These are phyloP conservation scores for Aspergillus diversus DNA, from an alignment of 495 filamentous ascomycete species.

Conservation along the genomic window DNA sequence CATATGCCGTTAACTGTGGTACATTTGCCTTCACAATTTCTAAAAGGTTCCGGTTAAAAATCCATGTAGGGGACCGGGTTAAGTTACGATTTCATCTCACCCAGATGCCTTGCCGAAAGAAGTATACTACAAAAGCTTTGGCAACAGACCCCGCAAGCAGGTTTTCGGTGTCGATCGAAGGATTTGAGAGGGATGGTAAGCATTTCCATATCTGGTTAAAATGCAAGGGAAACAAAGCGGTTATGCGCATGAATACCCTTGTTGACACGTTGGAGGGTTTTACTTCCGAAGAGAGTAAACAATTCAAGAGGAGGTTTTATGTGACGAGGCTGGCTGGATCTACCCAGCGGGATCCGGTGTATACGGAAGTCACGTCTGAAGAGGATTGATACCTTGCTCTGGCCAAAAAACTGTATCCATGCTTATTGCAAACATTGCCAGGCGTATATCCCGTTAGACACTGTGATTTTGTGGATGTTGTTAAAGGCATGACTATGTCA, in stretches of 20 bases:
- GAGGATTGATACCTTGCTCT: not conserved
- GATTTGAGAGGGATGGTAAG: conserved; percentile 10
- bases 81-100: not conserved
- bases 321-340: not conserved
- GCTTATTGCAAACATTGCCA: too few species aligned
- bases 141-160: conserved; percentile 18
- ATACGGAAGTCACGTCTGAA: not conserved
- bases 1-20: not conserved
- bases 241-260: conserved; percentile 20
- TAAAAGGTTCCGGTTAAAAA: conserved; percentile 4
- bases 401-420: not conserved
- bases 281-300: not conserved
- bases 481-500: too few species aligned
- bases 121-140: not conserved
- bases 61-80: conserved; percentile 8
- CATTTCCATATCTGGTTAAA: conserved; percentile 16
- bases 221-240: not conserved
- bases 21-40: conserved; percentile 13
- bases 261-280: conserved; percentile 15
- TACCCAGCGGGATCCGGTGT: not conserved
- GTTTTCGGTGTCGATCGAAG: conserved; percentile 17
- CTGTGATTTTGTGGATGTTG: too few species aligned
- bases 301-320: not conserved
- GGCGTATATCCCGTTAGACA: too few species aligned
- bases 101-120: not conserved